Evolutionary conservation across 2,329 filamentous ascomycete genomes (phyloP), one percentile per base, ranked within the genome.

Genomic region (Knufia petricola): DNA sequence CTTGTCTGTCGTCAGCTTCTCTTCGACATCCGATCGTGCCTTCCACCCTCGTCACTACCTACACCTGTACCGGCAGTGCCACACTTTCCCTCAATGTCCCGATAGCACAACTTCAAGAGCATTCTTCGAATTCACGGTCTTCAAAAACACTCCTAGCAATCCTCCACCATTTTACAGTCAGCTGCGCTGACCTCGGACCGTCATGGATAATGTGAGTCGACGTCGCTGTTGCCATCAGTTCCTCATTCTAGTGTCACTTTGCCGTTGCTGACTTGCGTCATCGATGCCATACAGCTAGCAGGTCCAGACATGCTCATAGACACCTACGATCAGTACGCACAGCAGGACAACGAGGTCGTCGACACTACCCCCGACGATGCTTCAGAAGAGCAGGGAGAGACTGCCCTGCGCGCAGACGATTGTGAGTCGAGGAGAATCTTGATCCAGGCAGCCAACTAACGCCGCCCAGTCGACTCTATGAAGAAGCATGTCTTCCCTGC

Each of bases 401-500:
- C 76, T 50, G 69, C 70, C 50, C 68, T 72, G 53, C 66, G 69
- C 58, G 79, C 79, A 57, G 73, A 80, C 67, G 77, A 82, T 60
- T 75, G 70, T 73, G 70, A 60, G 69, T 58, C 36, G 23, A 13
- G 10, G 10, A 28, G 17, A 9, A 21, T 50, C 38, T 17, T 13
- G n/a, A 36, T 38, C 4, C 15, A 20, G 24, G 34, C 36, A 21
- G 15, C 23, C 45, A 17, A 9, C 28, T 9, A 28, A 15, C 28
- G 24, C 20, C 37, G 4, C 4, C 48, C 60, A 89, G 85, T 80
- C 68, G 85, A 94, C 57, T 84, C 85, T 43, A 95, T 96, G 79
- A 85, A 84, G 71, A 82, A 86, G 59, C 71, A 83, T 56, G 80
- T 88, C 57, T 77, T 96, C 51, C 80, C 81, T 9, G 80, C 83